Percentiles rank a stretch among this genome's conserved stretches.
Evolutionary conservation across 192 early-diverging fungal genomes (phyloP).

Genomic region (Mortierella hygrophila): DNA sequence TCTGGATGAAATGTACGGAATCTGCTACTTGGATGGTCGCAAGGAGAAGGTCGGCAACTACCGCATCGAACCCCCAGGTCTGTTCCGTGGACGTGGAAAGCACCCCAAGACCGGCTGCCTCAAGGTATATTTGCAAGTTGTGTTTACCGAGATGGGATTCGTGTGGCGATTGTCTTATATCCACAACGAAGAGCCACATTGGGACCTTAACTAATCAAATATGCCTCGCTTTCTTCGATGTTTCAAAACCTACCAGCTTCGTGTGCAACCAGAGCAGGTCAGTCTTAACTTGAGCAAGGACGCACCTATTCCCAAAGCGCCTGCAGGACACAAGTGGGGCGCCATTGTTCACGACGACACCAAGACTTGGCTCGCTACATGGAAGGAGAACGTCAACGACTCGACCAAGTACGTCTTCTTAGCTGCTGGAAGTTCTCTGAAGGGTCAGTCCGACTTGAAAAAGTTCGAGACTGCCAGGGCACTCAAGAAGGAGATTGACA

Average conservation of each 20-base stretch:
- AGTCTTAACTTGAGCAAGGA: constrained; percentile 91
- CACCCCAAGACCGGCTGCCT: constrained; percentile 95
- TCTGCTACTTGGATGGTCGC: constrained; percentile 84
- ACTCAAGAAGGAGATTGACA: constrained; percentile 82
- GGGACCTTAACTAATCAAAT: background rate
- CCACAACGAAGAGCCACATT: too few species aligned
- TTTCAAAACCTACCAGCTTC: constrained; percentile 57
- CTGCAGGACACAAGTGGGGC: constrained; percentile 91
- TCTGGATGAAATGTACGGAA: constrained; percentile 83
- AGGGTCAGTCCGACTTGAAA: constrained; percentile 94
- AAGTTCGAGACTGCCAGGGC: constrained; percentile 97
- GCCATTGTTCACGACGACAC: constrained; percentile 89
- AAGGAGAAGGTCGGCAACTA: constrained; percentile 99
- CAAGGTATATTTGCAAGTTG: constrained; percentile 69
- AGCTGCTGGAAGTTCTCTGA: constrained; percentile 92
- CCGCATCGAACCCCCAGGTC: constrained; percentile 94
- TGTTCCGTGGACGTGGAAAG: constrained; percentile 97
- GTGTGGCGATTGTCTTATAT: background rate
- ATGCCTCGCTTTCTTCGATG: background rate
- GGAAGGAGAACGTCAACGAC: constrained; percentile 99
- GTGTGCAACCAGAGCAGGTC: constrained; percentile 94
- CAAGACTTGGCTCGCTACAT: constrained; percentile 96
- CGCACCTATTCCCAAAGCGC: constrained; percentile 84
- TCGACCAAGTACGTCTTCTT: constrained; percentile 95
- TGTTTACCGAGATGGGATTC: background rate